Conservation (phyloP, 768 basidiomycete species). For the Calvatia gigantea region DNA sequence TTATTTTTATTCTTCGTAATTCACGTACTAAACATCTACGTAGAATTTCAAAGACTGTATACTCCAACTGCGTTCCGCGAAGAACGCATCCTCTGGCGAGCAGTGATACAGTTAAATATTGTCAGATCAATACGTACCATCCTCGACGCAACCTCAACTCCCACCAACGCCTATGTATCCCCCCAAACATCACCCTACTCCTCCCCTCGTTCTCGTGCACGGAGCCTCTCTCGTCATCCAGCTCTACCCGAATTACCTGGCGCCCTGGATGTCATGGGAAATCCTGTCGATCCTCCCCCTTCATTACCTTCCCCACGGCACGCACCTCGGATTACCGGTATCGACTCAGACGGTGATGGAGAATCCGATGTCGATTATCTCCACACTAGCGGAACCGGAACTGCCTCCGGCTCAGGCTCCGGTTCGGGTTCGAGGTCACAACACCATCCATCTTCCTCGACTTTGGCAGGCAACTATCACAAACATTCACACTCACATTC, state of each 20-base stretch:
- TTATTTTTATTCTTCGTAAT: background rate
- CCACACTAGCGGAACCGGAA: background rate
- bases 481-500: background rate
- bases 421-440: background rate
- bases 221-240: conserved; percentile 30
- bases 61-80: conserved; percentile 70
- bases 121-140: conserved; percentile 75
- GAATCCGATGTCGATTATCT: conserved; percentile 4
- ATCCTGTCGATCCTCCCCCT: background rate
- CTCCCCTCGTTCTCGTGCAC: conserved; percentile 31
- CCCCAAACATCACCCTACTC: conserved; percentile 33
- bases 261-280: conserved; percentile 13
- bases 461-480: background rate
- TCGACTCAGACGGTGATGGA: conserved; percentile 1
- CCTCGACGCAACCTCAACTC: conserved; percentile 46
- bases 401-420: background rate
- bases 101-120: conserved; percentile 80
- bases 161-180: conserved; percentile 23
- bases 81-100: conserved; percentile 79
- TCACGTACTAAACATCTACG: background rate
- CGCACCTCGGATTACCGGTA: background rate
- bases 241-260: conserved; percentile 21
- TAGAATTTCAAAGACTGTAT: conserved; percentile 78
- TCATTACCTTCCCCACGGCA: conserved; percentile 12
- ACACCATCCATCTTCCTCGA: background rate